A percentile compares a stretch with the other conserved stretches of the same genome.
Evolutionary conservation across 805 yeast genomes (phyloP).

Genomic region (Debaryomyces tyrocola): DNA sequence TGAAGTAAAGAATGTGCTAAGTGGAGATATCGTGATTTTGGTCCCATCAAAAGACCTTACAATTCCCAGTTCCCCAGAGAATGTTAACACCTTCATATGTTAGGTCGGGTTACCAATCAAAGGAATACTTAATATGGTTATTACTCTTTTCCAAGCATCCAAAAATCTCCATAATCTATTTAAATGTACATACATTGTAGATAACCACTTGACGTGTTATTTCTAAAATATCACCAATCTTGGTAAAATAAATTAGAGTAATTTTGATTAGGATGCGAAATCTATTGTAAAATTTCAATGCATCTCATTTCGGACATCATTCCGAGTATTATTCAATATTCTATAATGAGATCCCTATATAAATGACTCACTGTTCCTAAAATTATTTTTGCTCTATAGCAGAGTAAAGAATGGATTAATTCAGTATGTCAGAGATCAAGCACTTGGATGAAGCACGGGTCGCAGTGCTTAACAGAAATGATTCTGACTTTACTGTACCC

Average conservation of each 20-base stretch:
- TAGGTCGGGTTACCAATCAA: constrained; percentile 58
- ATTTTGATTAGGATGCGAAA: too few relatives aligned
- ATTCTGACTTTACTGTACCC: not conserved
- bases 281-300: too few relatives aligned
- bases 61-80: constrained; percentile 55
- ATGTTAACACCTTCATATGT: constrained; percentile 64
- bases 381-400: too few relatives aligned
- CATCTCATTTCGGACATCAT: not conserved
- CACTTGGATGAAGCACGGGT: not conserved
- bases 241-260: too few relatives aligned
- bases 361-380: too few relatives aligned
- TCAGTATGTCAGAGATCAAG: not conserved
- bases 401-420: too few relatives aligned
- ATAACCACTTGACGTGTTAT: too few relatives aligned
- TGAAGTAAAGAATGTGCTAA: constrained; percentile 66
- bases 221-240: too few relatives aligned
- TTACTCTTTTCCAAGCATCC: too few relatives aligned
- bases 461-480: not conserved
- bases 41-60: constrained; percentile 46
- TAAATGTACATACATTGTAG: too few relatives aligned
- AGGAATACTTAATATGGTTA: constrained; percentile 61
- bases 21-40: constrained; percentile 70
- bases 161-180: too few relatives aligned
- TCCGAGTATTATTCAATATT: not conserved
- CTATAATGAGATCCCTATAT: too few relatives aligned